Percentiles rank a stretch among this genome's conserved stretches.
Evolutionary conservation across 2,329 filamentous ascomycete species (phyloP).

Genomic region (Ambrosiella cleistominuta): DNA sequence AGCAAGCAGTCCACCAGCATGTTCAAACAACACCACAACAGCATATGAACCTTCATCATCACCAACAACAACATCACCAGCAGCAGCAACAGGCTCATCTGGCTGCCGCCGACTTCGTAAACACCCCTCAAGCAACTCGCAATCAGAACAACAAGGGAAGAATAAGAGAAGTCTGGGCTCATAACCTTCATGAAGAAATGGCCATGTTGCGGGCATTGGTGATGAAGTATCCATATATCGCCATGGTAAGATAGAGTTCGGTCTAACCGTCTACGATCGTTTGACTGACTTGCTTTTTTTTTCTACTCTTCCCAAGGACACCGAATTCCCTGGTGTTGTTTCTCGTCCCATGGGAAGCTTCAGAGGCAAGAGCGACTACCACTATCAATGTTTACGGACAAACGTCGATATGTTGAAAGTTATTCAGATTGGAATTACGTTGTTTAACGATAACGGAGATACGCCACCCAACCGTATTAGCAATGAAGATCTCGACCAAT

Average conservation of each 20-base stretch:
- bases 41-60: slow-evolving; percentile 19
- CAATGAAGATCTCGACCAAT: slow-evolving; percentile 25
- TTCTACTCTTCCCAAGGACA: slow-evolving; percentile 45
- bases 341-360: slow-evolving; percentile 90
- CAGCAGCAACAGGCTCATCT: slow-evolving; percentile 17
- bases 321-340: slow-evolving; percentile 95
- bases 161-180: slow-evolving; percentile 92
- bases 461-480: slow-evolving; percentile 55
- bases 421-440: slow-evolving; percentile 86
- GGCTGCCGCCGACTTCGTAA: slow-evolving; percentile 26
- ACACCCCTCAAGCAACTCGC: slow-evolving; percentile 25
- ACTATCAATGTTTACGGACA: slow-evolving; percentile 92
- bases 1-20: slow-evolving; percentile 23
- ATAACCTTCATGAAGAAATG: slow-evolving; percentile 86
- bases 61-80: slow-evolving; percentile 32
- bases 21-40: slow-evolving; percentile 16
- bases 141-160: slow-evolving; percentile 52
- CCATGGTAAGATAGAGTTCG: slow-evolving; percentile 51
- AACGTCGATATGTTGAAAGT: slow-evolving; percentile 97
- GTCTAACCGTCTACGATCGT: neutral
- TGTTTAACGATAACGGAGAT: slow-evolving; percentile 84
- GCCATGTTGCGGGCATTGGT: slow-evolving; percentile 63
- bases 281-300: slow-evolving; percentile 5
- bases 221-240: slow-evolving; percentile 86
- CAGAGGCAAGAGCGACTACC: slow-evolving; percentile 88